Percentiles rank a stretch among this genome's conserved stretches.
Conservation (phyloP, 805 yeast genomes). For the Kodamaea kakaduensis region DNA sequence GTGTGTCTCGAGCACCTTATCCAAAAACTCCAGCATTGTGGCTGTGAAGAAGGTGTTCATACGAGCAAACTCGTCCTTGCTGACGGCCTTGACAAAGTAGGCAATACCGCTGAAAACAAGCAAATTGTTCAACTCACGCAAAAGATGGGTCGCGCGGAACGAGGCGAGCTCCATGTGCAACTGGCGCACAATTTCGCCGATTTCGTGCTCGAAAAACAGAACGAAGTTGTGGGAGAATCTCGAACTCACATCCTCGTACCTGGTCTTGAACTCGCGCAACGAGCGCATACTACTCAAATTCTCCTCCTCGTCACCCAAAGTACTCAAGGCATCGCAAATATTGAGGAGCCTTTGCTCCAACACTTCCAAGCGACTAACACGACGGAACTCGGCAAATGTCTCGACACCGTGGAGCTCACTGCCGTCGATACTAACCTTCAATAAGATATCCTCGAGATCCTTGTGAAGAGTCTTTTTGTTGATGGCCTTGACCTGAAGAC, state of each 20-base stretch:
- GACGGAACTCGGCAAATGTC: slow-evolving; percentile 46
- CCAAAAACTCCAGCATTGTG: slow-evolving; percentile 26
- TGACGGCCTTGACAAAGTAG: slow-evolving; percentile 52
- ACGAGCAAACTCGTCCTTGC: slow-evolving; percentile 43
- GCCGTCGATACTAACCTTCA: slow-evolving; percentile 65
- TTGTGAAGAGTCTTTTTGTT: slow-evolving; percentile 74
- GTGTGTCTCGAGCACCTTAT: slow-evolving; percentile 20
- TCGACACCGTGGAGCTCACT: slow-evolving; percentile 47
- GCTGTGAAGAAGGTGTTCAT: slow-evolving; percentile 42
- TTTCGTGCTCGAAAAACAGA: slow-evolving; percentile 28
- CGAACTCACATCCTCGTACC: slow-evolving; percentile 53
- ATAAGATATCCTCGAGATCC: slow-evolving; percentile 63
- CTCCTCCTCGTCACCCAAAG: slow-evolving; percentile 44
- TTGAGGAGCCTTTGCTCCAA: slow-evolving; percentile 55
- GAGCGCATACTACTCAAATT: slow-evolving; percentile 67
- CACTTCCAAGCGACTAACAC: slow-evolving; percentile 36
- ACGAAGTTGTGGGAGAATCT: slow-evolving; percentile 48
- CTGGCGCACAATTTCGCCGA: slow-evolving; percentile 40
- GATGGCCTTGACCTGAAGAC: slow-evolving; percentile 76
- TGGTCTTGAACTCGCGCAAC: slow-evolving; percentile 57
- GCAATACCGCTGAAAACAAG: slow-evolving; percentile 32
- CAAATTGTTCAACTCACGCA: slow-evolving; percentile 25
- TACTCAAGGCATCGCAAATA: slow-evolving; percentile 60
- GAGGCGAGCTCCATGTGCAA: slow-evolving; percentile 27
- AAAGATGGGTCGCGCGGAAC: slow-evolving; percentile 20